Evolutionary conservation across 139 green algal genomes (phyloP).

Genomic region (Chlorella sp.): DNA sequence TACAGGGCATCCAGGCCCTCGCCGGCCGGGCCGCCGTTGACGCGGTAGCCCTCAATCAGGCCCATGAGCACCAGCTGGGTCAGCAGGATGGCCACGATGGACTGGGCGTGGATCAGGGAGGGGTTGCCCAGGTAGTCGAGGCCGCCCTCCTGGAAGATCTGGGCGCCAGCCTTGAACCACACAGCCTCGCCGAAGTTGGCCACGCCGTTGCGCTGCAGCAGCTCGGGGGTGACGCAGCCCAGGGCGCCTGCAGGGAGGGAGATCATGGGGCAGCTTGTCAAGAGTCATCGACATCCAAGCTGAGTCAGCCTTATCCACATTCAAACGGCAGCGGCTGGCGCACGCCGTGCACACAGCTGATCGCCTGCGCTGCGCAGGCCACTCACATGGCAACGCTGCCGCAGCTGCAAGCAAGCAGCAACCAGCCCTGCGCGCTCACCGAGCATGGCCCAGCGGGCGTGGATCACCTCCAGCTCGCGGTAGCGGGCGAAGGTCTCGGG

Average conservation of each 20-base stretch:
- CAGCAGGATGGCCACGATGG: conserved; percentile 75
- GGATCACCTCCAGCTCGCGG: conserved; percentile 63
- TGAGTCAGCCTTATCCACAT: too few species aligned
- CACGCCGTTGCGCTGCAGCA: conserved; percentile 64
- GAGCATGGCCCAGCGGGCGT: conserved; percentile 86
- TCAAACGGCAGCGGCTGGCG: too few species aligned
- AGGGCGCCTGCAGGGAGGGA: conserved; percentile 63
- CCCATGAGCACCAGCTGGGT: conserved; percentile 74
- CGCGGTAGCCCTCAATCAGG: conserved; percentile 85
- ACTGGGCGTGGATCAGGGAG: conserved; percentile 80
- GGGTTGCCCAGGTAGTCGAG: conserved; percentile 81
- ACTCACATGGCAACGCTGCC: neutral
- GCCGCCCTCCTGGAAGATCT: conserved; percentile 65
- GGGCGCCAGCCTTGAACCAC: conserved; percentile 79
- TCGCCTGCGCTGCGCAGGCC: too few species aligned
- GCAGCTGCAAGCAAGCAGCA: neutral
- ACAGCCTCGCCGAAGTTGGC: conserved; percentile 68
- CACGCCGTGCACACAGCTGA: too few species aligned
- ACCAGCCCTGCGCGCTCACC: conserved; percentile 84
- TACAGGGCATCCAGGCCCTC: conserved; percentile 85
- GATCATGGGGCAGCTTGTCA: too few species aligned
- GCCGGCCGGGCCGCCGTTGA: conserved; percentile 77
- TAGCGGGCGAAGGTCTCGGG: conserved; percentile 91
- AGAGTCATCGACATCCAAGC: neutral
- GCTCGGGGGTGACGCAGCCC: conserved; percentile 75